These are phyloP conservation scores for Ceratobasidium sp. DNA, from an alignment of 1,284 basidiomycete genomes.

Conservation along the genomic window DNA sequence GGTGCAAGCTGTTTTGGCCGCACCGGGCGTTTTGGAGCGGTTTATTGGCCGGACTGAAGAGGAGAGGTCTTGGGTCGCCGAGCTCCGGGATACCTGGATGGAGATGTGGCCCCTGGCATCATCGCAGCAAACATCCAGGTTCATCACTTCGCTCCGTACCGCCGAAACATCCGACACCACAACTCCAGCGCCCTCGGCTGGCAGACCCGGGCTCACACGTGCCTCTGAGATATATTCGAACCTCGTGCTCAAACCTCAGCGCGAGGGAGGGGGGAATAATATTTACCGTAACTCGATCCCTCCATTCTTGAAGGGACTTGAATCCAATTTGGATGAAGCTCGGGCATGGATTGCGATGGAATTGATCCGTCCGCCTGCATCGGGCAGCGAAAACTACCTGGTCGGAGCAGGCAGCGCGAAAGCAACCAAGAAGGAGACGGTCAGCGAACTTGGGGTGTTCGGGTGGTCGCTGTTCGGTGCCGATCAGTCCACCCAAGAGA, in stretches of 20 bases:
- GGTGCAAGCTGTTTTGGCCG: constrained; percentile 89
- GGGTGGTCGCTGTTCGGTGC: constrained; percentile 84
- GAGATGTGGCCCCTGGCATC: constrained; percentile 68
- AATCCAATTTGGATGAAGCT: constrained; percentile 61
- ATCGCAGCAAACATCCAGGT: constrained; percentile 46
- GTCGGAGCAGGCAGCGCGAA: constrained; percentile 66
- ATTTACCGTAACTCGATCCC: constrained; percentile 90
- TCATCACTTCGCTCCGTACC: constrained; percentile 25
- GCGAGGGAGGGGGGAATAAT: constrained; percentile 98
- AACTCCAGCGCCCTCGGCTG: constrained; percentile 53
- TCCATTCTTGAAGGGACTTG: constrained; percentile 72
- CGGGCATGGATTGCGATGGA: constrained; percentile 95
- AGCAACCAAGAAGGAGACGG: constrained; percentile 71
- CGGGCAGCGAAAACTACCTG: constrained; percentile 72
- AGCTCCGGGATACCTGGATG: constrained; percentile 77
- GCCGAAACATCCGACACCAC: constrained; percentile 51
- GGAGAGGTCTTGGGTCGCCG: constrained; percentile 52
- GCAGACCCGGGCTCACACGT: constrained; percentile 48
- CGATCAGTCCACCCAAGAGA: constrained; percentile 60
- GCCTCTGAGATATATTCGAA: constrained; percentile 50
- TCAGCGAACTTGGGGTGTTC: constrained; percentile 94
- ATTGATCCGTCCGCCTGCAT: constrained; percentile 80
- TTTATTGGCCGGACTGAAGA: constrained; percentile 64
- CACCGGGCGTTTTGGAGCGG: constrained; percentile 75
- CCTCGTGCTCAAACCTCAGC: constrained; percentile 94